Evolutionary conservation across 2,329 filamentous ascomycete species (phyloP).

Genomic region (Dothistroma pini): DNA sequence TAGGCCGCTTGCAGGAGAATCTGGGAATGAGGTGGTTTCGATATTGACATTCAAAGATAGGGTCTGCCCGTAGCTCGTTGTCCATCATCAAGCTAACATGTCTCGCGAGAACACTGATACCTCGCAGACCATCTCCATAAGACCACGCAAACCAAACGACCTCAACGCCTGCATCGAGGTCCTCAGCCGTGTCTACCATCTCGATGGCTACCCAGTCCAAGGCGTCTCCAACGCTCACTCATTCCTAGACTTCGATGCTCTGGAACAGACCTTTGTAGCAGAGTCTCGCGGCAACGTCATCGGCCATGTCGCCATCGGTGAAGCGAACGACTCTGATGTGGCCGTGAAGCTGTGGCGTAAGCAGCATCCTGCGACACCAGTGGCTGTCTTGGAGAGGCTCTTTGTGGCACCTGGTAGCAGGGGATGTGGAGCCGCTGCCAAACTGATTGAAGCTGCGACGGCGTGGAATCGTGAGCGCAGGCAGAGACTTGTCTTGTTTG

Average conservation of each 20-base stretch:
- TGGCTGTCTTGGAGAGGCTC: constrained; percentile 23
- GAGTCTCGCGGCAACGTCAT: constrained; percentile 17
- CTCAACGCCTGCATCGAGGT: constrained; percentile 23
- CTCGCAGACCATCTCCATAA: constrained; percentile 8
- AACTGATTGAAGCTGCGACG: constrained; percentile 16
- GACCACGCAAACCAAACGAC: constrained; percentile 21
- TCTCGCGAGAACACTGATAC: background rate
- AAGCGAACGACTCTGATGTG: constrained; percentile 17
- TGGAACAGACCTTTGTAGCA: constrained; percentile 26
- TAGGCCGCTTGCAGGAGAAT: background rate
- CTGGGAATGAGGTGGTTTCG: too few species aligned
- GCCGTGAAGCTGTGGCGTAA: constrained; percentile 19
- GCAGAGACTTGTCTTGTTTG: constrained; percentile 22
- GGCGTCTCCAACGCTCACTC: constrained; percentile 20
- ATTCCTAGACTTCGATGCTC: constrained; percentile 12
- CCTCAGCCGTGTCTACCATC: constrained; percentile 22
- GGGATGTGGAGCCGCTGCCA: constrained; percentile 17
- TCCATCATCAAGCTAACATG: background rate
- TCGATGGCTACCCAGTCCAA: constrained; percentile 29
- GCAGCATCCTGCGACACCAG: constrained; percentile 5
- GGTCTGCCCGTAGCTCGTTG: background rate
- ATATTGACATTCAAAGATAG: background rate
- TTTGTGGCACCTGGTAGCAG: constrained; percentile 22
- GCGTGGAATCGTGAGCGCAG: constrained; percentile 7
- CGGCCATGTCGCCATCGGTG: constrained; percentile 21